These are phyloP conservation scores for Orbilia quercus DNA, from an alignment of 2,329 filamentous ascomycete species.

Conservation along the genomic window DNA sequence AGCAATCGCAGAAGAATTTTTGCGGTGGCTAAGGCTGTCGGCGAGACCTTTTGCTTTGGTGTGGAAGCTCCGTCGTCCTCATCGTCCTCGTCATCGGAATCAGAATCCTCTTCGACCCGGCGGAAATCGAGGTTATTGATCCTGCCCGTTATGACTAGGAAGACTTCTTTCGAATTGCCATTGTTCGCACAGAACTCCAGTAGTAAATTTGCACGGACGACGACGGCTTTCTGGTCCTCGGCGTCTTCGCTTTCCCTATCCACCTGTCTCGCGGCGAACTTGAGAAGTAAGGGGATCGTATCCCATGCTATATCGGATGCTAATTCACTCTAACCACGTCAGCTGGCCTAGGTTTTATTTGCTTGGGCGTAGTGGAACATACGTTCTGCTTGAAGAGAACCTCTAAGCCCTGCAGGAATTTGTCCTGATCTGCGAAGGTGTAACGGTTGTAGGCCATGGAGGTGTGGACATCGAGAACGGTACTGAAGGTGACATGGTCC, in stretches of 20 bases:
- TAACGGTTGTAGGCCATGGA: constrained; percentile 50
- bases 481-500: constrained; percentile 50
- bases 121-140: constrained; percentile 51
- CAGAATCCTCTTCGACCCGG: constrained; percentile 35
- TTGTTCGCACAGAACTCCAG: constrained; percentile 33
- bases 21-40: constrained; percentile 36
- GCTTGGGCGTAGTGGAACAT: constrained; percentile 17
- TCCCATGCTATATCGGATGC: constrained; percentile 55
- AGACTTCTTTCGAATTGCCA: constrained; percentile 52
- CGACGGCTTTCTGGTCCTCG: constrained; percentile 52
- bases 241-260: constrained; percentile 34
- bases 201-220: constrained; percentile 35
- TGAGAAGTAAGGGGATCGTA: constrained; percentile 48
- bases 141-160: constrained; percentile 41
- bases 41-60: constrained; percentile 38
- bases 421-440: constrained; percentile 47
- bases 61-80: constrained; percentile 26
- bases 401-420: constrained; percentile 40
- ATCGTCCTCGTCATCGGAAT: constrained; percentile 35
- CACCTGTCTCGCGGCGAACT: constrained; percentile 44
- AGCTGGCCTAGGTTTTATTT: constrained; percentile 2
- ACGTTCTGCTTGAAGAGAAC: constrained; percentile 51
- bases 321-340: constrained; percentile 56
- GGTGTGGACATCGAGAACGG: constrained; percentile 43
- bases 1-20: constrained; percentile 48